Conservation (phyloP, 2,329 filamentous ascomycete species). For the Aspergillus floridensis region DNA sequence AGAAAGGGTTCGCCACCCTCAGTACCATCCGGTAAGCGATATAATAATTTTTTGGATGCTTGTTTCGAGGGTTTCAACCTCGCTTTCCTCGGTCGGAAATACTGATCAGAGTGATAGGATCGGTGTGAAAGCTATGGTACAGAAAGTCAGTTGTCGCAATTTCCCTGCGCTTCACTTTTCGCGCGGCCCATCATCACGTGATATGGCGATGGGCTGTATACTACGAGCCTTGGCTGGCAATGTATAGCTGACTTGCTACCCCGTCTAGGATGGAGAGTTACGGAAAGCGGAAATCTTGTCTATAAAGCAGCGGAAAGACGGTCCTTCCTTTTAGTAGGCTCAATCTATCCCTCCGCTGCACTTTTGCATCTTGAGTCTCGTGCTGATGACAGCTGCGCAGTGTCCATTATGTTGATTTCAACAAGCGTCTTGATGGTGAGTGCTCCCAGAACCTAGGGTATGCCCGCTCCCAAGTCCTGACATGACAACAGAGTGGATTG, state of each 20-base stretch:
- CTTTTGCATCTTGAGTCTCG: not conserved
- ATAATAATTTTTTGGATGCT: conserved; percentile 8
- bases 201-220: conserved; percentile 10
- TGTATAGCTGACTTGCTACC: not conserved
- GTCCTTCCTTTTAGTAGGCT: conserved; percentile 73
- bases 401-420: conserved; percentile 98
- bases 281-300: conserved; percentile 96
- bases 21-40: conserved; percentile 71
- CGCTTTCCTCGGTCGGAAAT: conserved; percentile 36
- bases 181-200: conserved; percentile 30
- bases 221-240: not conserved
- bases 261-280: conserved; percentile 67
- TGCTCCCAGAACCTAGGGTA: not conserved
- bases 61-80: not conserved
- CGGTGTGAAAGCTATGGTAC: conserved; percentile 65
- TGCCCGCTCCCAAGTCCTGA: conserved; percentile 19
- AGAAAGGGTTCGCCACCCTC: conserved; percentile 80
- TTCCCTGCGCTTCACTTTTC: conserved; percentile 18
- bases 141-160: conserved; percentile 57
- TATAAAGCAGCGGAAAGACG: conserved; percentile 84
- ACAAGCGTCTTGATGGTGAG: conserved; percentile 70
- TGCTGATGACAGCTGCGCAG: conserved; percentile 29
- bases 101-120: conserved; percentile 50
- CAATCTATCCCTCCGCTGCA: conserved; percentile 45
- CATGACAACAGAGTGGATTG: conserved; percentile 76